phyloP scores from a whole-genome alignment of 371 early-diverging fungal species.

The Apophysomyces variabilis region DNA sequence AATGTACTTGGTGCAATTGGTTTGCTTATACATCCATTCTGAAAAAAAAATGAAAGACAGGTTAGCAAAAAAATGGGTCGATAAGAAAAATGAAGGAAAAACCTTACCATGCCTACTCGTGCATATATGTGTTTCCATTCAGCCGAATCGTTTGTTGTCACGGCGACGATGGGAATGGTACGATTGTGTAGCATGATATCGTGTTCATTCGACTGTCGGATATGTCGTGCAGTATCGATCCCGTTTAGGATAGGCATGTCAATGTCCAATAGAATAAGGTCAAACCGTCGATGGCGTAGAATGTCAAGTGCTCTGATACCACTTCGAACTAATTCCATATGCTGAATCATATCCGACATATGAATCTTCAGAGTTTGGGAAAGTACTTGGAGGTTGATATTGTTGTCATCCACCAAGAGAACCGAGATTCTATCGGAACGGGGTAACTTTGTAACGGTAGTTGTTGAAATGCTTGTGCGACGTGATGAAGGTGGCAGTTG shows the following conservation, averaged over 20 bases:
- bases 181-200: conserved; percentile 56
- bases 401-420: conserved; percentile 64
- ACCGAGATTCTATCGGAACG: conserved; percentile 15
- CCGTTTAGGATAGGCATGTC: conserved; percentile 68
- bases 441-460: not conserved
- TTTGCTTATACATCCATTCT: conserved; percentile 57
- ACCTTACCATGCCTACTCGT: conserved; percentile 37
- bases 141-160: conserved; percentile 61
- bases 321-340: conserved; percentile 42
- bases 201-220: conserved; percentile 39
- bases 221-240: conserved; percentile 54
- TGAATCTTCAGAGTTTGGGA: conserved; percentile 54
- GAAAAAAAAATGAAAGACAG: conserved; percentile 1
- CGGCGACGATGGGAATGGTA: conserved; percentile 66
- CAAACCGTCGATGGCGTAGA: conserved; percentile 44
- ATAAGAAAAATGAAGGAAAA: not conserved
- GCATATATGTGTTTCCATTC: conserved; percentile 32
- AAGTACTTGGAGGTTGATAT: conserved; percentile 61
- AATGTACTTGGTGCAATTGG: conserved; percentile 42
- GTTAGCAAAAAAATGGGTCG: conserved; percentile 3
- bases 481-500: not conserved
- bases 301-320: conserved; percentile 50
- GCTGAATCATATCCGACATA: conserved; percentile 49
- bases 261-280: conserved; percentile 66
- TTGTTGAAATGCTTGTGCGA: not conserved